Evolutionary conservation across 768 basidiomycete species (phyloP), one percentile per base, ranked within the genome.

Genomic region (Lactifluus echinatus): DNA sequence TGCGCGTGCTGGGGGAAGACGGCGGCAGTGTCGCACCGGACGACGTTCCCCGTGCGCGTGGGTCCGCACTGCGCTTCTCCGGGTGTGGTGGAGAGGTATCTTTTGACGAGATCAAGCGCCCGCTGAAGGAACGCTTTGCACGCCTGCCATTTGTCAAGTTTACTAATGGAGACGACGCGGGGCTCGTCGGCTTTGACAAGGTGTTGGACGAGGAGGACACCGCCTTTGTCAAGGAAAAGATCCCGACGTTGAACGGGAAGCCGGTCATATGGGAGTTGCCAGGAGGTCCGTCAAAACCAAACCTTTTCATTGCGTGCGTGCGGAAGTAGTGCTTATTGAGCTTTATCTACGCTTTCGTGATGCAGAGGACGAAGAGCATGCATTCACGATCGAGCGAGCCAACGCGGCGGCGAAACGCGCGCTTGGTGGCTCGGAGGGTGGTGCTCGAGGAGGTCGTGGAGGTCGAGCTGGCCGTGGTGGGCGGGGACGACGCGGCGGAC

Each of bases 371-470:
- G 80, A 80, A 47, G 87, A 89, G 64, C 84, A 82, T 64, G 71
- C 72, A 1, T 88, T 89, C 72, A 84, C 86, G 65, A 73, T 88
- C 28, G 83, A 88, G 66, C 84, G 88, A 11, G 87, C 87, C 2
- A 79, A 84, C 60, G 74, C 76, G 17, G 83, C 85, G 3, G 88
- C 87, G 1, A 79, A 77, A 62, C 75, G 75, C 71, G 28, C 72
- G 65, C 66, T 64, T 76, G 49, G 60, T 6, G 26, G 21, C 17
- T 21, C 60, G 23, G 55, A 57, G 12, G 28, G 69, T 26, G 76
- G 26, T n/a, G 53, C 48, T 1, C 74, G 78, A 4, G 74, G 80
- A 3, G 77, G 80, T 3, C 71, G 77, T 2, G 75, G 79, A 0
- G 75, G 76, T 0, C 66, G 76, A 1, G 64, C 69, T 1, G 71